Conservation (phyloP, 2,329 filamentous ascomycete species). For the Venturia oleaginea region DNA sequence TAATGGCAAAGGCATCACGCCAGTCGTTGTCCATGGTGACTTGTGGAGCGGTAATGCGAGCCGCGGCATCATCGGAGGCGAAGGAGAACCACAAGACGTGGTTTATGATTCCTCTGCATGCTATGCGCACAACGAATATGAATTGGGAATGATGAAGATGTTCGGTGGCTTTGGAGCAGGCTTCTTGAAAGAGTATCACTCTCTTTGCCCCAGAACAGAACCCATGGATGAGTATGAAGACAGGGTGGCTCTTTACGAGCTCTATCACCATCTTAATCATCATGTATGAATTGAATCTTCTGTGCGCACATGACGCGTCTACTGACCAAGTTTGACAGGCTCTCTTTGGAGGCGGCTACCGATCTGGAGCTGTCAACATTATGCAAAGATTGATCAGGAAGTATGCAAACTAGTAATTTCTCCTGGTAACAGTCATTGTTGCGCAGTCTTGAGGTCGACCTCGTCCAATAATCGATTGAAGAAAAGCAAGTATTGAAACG, state of each 20-base stretch:
- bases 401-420: conserved; percentile 42
- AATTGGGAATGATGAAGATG: conserved; percentile 92
- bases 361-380: conserved; percentile 64
- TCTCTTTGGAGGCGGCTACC: conserved; percentile 75
- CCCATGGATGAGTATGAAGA: conserved; percentile 80
- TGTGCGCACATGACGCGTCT: not conserved
- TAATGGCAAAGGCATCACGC: conserved; percentile 50
- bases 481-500: not conserved
- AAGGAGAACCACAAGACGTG: conserved; percentile 56
- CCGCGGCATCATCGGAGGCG: conserved; percentile 52
- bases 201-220: conserved; percentile 67
- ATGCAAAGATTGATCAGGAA: conserved; percentile 67
- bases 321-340: conserved; percentile 24
- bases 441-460: not conserved
- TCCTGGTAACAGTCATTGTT: not conserved
- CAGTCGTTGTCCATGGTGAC: conserved; percentile 82
- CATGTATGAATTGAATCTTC: conserved; percentile 35
- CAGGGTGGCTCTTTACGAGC: conserved; percentile 68
- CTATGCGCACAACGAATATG: conserved; percentile 83
- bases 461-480: not conserved
- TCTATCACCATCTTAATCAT: conserved; percentile 89
- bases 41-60: conserved; percentile 86
- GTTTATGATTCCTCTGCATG: conserved; percentile 74
- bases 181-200: conserved; percentile 73
- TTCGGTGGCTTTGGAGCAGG: conserved; percentile 72